These are phyloP conservation scores for Aspergillus nomiae DNA, from an alignment of 2,329 filamentous ascomycete species.

Conservation along the genomic window DNA sequence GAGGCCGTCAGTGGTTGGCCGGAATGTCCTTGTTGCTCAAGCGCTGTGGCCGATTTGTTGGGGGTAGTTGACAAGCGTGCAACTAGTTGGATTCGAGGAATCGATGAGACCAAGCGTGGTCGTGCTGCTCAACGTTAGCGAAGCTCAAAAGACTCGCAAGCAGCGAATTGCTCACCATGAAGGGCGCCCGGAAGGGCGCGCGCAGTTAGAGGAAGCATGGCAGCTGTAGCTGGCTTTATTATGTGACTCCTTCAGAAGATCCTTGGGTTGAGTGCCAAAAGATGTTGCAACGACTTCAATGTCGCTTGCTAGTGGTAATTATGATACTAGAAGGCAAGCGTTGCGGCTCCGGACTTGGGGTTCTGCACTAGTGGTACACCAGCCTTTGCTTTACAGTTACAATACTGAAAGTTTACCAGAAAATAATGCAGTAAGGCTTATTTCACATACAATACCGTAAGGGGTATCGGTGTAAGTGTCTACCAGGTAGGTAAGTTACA, in stretches of 20 bases:
- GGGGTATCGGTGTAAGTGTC: no score
- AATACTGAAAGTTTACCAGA: not conserved
- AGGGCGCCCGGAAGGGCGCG: conserved; percentile 31
- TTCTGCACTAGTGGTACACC: conserved; percentile 18
- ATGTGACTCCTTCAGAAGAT: not conserved
- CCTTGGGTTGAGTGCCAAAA: not conserved
- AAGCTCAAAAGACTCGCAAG: not conserved
- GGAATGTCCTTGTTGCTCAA: conserved; percentile 38
- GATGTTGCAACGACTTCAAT: not conserved
- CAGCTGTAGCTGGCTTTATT: not conserved
- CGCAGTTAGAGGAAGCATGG: conserved; percentile 31
- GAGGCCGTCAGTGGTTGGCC: conserved; percentile 41
- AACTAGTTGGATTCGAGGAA: conserved; percentile 38
- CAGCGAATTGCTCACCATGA: conserved; percentile 24
- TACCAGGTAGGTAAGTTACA: conserved; percentile 6
- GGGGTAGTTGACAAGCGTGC: conserved; percentile 47
- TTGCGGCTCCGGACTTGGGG: conserved; percentile 1
- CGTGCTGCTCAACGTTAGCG: conserved; percentile 30
- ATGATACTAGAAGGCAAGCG: not conserved
- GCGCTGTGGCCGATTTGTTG: conserved; percentile 44
- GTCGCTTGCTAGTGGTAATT: not conserved
- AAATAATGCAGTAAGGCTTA: not conserved
- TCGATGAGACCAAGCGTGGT: conserved; percentile 29
- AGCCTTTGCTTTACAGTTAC: conserved; percentile 9
- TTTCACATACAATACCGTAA: conserved; percentile 5